Evolutionary conservation across 1,284 basidiomycete genomes (phyloP), one percentile per base, ranked within the genome.

Genomic region (Fomitopsis schrenkii): DNA sequence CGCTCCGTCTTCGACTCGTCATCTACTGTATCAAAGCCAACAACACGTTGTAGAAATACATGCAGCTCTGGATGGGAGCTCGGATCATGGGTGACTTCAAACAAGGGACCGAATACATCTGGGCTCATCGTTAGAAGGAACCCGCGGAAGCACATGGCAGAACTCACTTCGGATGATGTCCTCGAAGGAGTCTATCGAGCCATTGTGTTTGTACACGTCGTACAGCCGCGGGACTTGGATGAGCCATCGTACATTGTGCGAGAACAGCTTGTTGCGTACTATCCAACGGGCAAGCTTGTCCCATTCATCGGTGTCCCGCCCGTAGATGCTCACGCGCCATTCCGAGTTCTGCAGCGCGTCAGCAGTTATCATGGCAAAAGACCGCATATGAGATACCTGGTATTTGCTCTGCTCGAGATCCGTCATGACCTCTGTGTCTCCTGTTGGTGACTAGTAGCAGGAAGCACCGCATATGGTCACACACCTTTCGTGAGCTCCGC

Each of bases 341-440:
- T 99, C 97, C 70, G 88, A 96, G 75, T 93, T 97, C 93, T 77
- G 58, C 2, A 42, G 5, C 15, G 1, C 17, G 19, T 45, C 12
- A 54, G 58, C 26, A 46, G 2, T 19, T 12, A 5, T 19, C n/a
- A 28, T 5, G 5, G 19, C n/a, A 17, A 38, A 6, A 22, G 28
- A 33, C 8, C 1, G 8, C 10, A 19, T 15, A 38, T 8, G 30
- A 60, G 74, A 38, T 69, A 90, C 91, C 82, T 99, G 97, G 71
- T 99, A 99, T 77, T 99, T 99, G 81, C 93, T 96, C 75, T 97
- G 94, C 75, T 98, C 95, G 41, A 98, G 76, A 84, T 99, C 97
- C 35, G 83, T 90, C 86, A 98, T 98, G 53, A 99, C 82, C 81
- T 99, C 97, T 95, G 71, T 4, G 53, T 44, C 2, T 12, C 28